phyloP scores from a whole-genome alignment of 352 stramenopile genomes.

The Pythium apleroticum region DNA sequence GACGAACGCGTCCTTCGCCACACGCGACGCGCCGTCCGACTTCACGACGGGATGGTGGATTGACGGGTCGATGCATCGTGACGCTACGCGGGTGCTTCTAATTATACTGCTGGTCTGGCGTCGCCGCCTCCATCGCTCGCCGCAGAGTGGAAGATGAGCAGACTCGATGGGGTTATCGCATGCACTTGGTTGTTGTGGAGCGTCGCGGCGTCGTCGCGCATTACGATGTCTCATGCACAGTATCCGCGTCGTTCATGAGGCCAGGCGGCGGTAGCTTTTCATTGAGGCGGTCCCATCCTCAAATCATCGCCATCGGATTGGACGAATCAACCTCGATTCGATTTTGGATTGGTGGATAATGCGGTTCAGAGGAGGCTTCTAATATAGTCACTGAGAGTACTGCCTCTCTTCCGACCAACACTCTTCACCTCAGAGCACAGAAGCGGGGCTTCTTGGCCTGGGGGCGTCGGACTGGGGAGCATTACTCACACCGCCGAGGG shows the following conservation, averaged over 20 bases:
- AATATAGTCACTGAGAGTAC: not conserved
- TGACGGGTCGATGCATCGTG: not conserved
- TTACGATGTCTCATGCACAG: conserved; percentile 2
- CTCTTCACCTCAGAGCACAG: conserved; percentile 14
- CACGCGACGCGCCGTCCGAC: not conserved
- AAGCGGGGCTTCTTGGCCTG: conserved; percentile 17
- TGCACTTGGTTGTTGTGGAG: not conserved
- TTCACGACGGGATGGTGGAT: not conserved
- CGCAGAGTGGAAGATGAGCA: not conserved
- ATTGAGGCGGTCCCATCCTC: conserved; percentile 7
- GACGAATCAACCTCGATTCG: not conserved
- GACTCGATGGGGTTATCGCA: not conserved
- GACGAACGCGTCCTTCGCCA: not conserved
- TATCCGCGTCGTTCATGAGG: not conserved
- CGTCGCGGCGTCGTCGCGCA: conserved; percentile 5
- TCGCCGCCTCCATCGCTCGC: not conserved
- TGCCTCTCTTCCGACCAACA: not conserved
- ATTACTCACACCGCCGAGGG: conserved; percentile 28
- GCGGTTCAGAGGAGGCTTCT: not conserved
- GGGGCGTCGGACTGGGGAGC: conserved; percentile 28
- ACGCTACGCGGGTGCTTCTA: not conserved
- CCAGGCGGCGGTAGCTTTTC: conserved; percentile 1
- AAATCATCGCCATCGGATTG: not conserved
- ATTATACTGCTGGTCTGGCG: not conserved
- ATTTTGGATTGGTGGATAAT: not conserved